Conservation (phyloP, 805 yeast species). For the Saccharomycopsis sp. region DNA sequence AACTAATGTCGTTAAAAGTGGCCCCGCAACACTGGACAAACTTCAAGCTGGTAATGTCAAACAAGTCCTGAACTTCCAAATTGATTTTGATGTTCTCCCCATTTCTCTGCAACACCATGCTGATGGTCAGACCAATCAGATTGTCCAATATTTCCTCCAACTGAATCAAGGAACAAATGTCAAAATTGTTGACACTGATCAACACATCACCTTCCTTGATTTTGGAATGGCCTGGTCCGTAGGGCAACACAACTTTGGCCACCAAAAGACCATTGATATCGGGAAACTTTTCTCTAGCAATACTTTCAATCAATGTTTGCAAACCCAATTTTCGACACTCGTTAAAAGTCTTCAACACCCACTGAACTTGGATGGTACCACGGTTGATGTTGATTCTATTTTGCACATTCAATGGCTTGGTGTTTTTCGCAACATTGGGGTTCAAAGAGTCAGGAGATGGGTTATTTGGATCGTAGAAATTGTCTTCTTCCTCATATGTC, state of each 20-base stretch:
- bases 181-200: slow-evolving; percentile 21
- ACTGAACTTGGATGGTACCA: slow-evolving; percentile 22
- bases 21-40: slow-evolving; percentile 21
- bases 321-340: slow-evolving; percentile 22
- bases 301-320: slow-evolving; percentile 21
- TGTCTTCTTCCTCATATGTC: slow-evolving; percentile 19
- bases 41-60: slow-evolving; percentile 19
- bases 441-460: slow-evolving; percentile 9
- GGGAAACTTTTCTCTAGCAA: slow-evolving; percentile 22
- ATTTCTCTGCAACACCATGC: slow-evolving; percentile 20
- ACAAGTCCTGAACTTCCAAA: slow-evolving; percentile 20
- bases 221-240: slow-evolving; percentile 20
- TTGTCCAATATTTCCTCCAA: slow-evolving; percentile 22
- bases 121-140: slow-evolving; percentile 16
- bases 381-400: slow-evolving; percentile 19
- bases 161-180: slow-evolving; percentile 21
- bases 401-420: slow-evolving; percentile 14
- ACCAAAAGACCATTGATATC: slow-evolving; percentile 22
- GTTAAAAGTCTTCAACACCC: slow-evolving; percentile 21
- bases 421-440: neutral
- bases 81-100: slow-evolving; percentile 21
- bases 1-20: slow-evolving; percentile 21
- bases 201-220: slow-evolving; percentile 22
- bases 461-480: slow-evolving; percentile 18
- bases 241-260: slow-evolving; percentile 21